Percentiles rank a stretch among this genome's conserved stretches.
Evolutionary conservation across 75 land plant species (phyloP).

Genomic region (Selaginella tamariscina): DNA sequence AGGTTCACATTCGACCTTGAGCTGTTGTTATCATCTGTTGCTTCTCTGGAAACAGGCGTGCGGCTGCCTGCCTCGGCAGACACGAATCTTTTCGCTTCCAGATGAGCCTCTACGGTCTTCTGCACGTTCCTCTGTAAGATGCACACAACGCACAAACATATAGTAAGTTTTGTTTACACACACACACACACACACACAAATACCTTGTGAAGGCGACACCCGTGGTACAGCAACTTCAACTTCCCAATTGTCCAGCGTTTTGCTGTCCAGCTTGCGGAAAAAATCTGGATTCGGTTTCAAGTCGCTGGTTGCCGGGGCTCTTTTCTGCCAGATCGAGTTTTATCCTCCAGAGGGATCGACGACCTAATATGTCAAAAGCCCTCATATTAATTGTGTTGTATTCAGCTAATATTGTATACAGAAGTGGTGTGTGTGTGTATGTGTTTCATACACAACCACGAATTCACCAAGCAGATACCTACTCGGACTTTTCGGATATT

Average conservation of each 20-base stretch:
- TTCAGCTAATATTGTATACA: too few relatives aligned
- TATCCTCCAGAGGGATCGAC: too few relatives aligned
- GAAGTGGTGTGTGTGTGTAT: too few relatives aligned
- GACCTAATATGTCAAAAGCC: neutral
- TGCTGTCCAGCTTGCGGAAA: conserved; percentile 68
- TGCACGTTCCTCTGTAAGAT: too few relatives aligned
- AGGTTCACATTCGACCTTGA: too few relatives aligned
- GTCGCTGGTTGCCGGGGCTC: conserved; percentile 51
- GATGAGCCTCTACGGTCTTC: neutral
- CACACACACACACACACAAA: too few relatives aligned
- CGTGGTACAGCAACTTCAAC: conserved; percentile 88
- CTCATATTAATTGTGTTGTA: too few relatives aligned
- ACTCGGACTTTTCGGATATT: neutral
- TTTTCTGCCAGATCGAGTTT: neutral
- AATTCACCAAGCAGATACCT: neutral
- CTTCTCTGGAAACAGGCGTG: neutral
- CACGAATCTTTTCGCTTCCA: neutral
- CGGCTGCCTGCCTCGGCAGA: neutral
- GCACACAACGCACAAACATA: too few relatives aligned
- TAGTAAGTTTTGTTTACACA: too few relatives aligned
- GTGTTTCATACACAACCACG: too few relatives aligned
- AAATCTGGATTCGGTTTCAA: conserved; percentile 81
- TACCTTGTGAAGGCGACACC: conserved; percentile 22
- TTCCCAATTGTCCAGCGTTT: conserved; percentile 58
- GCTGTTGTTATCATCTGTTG: too few relatives aligned